Conservation (phyloP, 2,329 filamentous ascomycete genomes). For the Pseudogymnoascus sp. region DNA sequence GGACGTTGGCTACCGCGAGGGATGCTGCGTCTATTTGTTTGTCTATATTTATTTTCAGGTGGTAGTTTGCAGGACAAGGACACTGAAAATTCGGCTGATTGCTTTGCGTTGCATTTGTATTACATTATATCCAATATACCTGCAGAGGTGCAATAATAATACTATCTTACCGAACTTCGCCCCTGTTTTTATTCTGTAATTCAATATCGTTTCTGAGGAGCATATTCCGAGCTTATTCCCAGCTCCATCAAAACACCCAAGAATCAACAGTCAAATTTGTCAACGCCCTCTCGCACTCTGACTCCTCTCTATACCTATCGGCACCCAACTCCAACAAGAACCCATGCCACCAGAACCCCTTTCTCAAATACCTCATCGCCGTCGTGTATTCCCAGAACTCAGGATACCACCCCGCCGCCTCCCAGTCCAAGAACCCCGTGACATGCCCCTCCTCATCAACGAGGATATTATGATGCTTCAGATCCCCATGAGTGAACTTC, state of each 20-base stretch:
- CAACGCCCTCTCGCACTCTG: conserved; percentile 19
- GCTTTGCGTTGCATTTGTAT: neutral
- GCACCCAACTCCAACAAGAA: conserved; percentile 18
- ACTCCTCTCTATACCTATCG: conserved; percentile 17
- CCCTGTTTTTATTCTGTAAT: neutral
- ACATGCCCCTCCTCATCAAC: conserved; percentile 32
- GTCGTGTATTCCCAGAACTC: conserved; percentile 30
- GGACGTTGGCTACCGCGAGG: neutral
- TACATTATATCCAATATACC: neutral
- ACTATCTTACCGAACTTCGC: neutral
- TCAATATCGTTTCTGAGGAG: neutral
- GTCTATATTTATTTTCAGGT: neutral
- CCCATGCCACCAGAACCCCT: conserved; percentile 20
- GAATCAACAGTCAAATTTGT: conserved; percentile 18
- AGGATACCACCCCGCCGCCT: conserved; percentile 41
- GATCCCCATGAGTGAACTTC: conserved; percentile 44
- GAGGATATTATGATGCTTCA: conserved; percentile 40
- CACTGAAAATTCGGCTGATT: neutral
- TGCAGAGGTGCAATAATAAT: neutral
- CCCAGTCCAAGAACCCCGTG: conserved; percentile 41
- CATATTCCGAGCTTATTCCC: neutral
- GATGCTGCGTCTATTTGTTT: neutral
- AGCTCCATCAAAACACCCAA: conserved; percentile 12
- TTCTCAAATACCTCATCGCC: conserved; percentile 15
- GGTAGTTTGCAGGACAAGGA: neutral